Evolutionary conservation across 805 yeast genomes (phyloP).

Genomic region (Saturnispora mendoncae): DNA sequence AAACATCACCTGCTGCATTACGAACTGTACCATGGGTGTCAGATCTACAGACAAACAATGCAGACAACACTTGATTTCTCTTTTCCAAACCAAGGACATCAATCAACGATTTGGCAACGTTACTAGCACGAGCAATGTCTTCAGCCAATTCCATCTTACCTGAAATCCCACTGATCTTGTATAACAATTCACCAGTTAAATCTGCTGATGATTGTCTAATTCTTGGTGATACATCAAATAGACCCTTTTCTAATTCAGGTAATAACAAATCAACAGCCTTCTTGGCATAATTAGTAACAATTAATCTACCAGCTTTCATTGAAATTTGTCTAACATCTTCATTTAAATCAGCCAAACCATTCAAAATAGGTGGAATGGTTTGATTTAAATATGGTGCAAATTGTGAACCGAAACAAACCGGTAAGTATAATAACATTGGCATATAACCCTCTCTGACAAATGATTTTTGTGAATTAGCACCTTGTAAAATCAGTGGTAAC

Average conservation of each 20-base stretch:
- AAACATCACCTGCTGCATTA: constrained; percentile 81
- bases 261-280: constrained; percentile 87
- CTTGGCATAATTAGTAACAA: constrained; percentile 84
- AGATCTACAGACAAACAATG: constrained; percentile 89
- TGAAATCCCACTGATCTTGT: constrained; percentile 86
- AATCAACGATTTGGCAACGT: constrained; percentile 54
- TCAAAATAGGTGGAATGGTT: constrained; percentile 84
- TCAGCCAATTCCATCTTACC: constrained; percentile 65
- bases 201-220: constrained; percentile 91
- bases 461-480: constrained; percentile 57
- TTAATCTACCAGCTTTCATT: constrained; percentile 82
- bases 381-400: constrained; percentile 81
- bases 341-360: constrained; percentile 83
- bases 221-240: constrained; percentile 72
- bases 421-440: constrained; percentile 82
- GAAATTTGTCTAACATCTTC: constrained; percentile 86
- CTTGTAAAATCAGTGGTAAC: constrained; percentile 67
- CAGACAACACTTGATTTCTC: constrained; percentile 75
- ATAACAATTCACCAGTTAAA: constrained; percentile 87
- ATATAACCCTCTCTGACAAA: constrained; percentile 85
- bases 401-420: constrained; percentile 88
- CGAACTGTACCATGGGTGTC: constrained; percentile 85
- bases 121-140: constrained; percentile 39
- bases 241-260: constrained; percentile 89
- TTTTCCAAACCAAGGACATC: constrained; percentile 81